Conservation (phyloP, 768 basidiomycete genomes). For the Cubamyces lactineus region DNA sequence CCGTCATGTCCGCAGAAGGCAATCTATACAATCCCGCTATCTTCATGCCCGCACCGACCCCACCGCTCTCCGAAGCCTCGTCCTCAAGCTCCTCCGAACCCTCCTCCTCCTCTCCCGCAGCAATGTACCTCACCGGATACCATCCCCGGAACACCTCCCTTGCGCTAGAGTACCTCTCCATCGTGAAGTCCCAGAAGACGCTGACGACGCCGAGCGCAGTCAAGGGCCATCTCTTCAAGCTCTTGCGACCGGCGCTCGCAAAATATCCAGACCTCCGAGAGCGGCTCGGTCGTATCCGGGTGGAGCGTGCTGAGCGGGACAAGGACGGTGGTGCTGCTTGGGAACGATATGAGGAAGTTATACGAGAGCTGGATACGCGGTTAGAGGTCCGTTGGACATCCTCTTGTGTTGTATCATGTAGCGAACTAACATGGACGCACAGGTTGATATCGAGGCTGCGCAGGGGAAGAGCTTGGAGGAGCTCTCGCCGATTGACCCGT, state of each 20-base stretch:
- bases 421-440: background rate
- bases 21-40: constrained; percentile 91
- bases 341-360: constrained; percentile 54
- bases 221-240: constrained; percentile 92
- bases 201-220: constrained; percentile 73
- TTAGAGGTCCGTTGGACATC: constrained; percentile 51
- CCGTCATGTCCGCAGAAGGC: constrained; percentile 94
- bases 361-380: constrained; percentile 59
- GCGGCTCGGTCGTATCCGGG: constrained; percentile 56
- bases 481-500: constrained; percentile 45
- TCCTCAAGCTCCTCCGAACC: background rate
- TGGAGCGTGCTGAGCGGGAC: constrained; percentile 29
- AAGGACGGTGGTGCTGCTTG: constrained; percentile 35
- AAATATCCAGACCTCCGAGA: constrained; percentile 74
- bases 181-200: constrained; percentile 73
- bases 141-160: constrained; percentile 66
- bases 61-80: constrained; percentile 11
- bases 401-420: background rate
- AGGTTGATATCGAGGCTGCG: constrained; percentile 54
- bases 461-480: constrained; percentile 38
- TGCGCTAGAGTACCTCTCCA: constrained; percentile 85
- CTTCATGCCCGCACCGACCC: constrained; percentile 46
- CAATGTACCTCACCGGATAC: constrained; percentile 41
- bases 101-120: constrained; percentile 23
- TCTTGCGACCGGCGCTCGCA: constrained; percentile 77